Conservation (phyloP, 2,329 filamentous ascomycete species). For the Diaporthe vaccinii region DNA sequence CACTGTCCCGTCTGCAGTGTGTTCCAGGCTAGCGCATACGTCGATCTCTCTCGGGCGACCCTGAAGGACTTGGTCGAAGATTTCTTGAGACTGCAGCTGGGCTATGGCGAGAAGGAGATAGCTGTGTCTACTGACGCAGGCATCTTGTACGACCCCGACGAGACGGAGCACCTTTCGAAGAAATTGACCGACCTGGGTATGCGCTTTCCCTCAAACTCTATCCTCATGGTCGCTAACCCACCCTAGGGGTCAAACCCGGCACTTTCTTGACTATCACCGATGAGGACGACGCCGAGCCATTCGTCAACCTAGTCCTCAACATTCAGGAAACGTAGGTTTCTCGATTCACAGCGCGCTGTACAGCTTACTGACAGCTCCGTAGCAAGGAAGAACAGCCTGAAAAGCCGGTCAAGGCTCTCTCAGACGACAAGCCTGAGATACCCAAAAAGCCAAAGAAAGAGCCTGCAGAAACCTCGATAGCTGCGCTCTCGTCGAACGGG, state of each 20-base stretch:
- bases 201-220: slow-evolving; percentile 39
- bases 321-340: slow-evolving; percentile 71
- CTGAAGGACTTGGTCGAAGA: slow-evolving; percentile 84
- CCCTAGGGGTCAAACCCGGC: slow-evolving; percentile 75
- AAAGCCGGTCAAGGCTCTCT: slow-evolving; percentile 67
- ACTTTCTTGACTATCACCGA: slow-evolving; percentile 89
- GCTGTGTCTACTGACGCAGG: slow-evolving; percentile 80
- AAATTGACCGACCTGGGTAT: slow-evolving; percentile 82
- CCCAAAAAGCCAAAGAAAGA: slow-evolving; percentile 66
- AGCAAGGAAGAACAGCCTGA: slow-evolving; percentile 60
- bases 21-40: slow-evolving; percentile 74
- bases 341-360: slow-evolving; percentile 25
- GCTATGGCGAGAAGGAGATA: slow-evolving; percentile 84
- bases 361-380: slow-evolving; percentile 47
- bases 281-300: slow-evolving; percentile 79
- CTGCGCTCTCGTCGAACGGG: slow-evolving; percentile 55
- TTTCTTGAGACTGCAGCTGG: slow-evolving; percentile 77
- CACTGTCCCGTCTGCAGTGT: slow-evolving; percentile 88
- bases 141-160: slow-evolving; percentile 90
- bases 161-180: slow-evolving; percentile 87
- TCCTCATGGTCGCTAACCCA: slow-evolving; percentile 17
- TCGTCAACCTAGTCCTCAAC: slow-evolving; percentile 84
- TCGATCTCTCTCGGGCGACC: slow-evolving; percentile 80
- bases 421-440: slow-evolving; percentile 61
- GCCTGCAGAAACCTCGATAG: slow-evolving; percentile 56